Percentiles rank a stretch among this genome's conserved stretches.
Evolutionary conservation across 2,329 filamentous ascomycete genomes (phyloP).

Genomic region (Ciborinia camelliae): DNA sequence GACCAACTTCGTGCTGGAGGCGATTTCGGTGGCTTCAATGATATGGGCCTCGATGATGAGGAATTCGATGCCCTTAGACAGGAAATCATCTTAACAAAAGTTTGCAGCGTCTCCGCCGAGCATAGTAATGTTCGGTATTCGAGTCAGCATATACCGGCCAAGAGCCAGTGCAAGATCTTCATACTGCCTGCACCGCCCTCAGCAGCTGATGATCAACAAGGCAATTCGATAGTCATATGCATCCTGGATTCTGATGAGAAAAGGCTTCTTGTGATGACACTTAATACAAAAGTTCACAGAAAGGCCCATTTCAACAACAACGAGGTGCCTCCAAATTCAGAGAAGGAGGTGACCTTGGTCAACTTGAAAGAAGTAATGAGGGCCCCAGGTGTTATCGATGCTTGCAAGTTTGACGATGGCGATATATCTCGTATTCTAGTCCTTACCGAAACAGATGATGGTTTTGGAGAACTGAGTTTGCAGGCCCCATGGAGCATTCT

Average conservation of each 20-base stretch:
- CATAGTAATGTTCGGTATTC: slow-evolving; percentile 60
- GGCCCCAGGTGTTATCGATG: slow-evolving; percentile 67
- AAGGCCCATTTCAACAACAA: slow-evolving; percentile 22
- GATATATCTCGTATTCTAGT: slow-evolving; percentile 66
- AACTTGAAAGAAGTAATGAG: slow-evolving; percentile 37
- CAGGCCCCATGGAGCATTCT: slow-evolving; percentile 74
- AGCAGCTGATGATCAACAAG: slow-evolving; percentile 51
- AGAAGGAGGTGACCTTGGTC: slow-evolving; percentile 35
- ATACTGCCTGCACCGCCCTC: slow-evolving; percentile 60
- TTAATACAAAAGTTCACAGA: slow-evolving; percentile 47
- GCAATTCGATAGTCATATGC: slow-evolving; percentile 59
- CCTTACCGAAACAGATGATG: slow-evolving; percentile 61
- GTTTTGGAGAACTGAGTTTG: slow-evolving; percentile 63
- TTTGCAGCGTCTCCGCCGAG: slow-evolving; percentile 64
- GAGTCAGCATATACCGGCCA: slow-evolving; percentile 50
- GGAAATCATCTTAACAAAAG: slow-evolving; percentile 68
- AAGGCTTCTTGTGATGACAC: slow-evolving; percentile 62
- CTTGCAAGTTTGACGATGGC: slow-evolving; percentile 67
- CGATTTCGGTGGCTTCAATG: slow-evolving; percentile 66
- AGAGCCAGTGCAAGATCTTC: slow-evolving; percentile 60
- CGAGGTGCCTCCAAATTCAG: slow-evolving; percentile 31
- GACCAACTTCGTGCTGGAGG: slow-evolving; percentile 62
- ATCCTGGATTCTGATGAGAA: slow-evolving; percentile 68
- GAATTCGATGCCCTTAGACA: slow-evolving; percentile 67
- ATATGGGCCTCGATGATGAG: slow-evolving; percentile 70